Evolutionary conservation across 2,329 filamentous ascomycete species (phyloP).

Genomic region (Gyromitra esculenta): DNA sequence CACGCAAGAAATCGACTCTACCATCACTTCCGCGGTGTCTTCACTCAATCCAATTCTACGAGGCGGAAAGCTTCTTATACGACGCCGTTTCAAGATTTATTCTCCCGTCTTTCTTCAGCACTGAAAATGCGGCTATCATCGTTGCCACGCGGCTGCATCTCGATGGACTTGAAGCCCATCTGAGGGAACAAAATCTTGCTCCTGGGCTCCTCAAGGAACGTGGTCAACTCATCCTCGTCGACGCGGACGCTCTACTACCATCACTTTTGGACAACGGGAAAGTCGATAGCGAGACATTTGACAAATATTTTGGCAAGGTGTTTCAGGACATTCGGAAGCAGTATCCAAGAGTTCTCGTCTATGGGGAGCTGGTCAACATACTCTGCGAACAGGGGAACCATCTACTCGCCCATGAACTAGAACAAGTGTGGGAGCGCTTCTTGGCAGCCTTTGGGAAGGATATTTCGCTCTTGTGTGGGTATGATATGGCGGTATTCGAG

Average conservation of each 20-base stretch:
- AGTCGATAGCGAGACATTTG: constrained; percentile 46
- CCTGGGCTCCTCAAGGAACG: constrained; percentile 54
- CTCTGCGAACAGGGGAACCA: constrained; percentile 53
- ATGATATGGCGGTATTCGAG: constrained; percentile 55
- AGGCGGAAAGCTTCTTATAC: constrained; percentile 52
- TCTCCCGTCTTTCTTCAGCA: constrained; percentile 55
- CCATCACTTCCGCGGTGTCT: constrained; percentile 48
- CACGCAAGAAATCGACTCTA: constrained; percentile 48
- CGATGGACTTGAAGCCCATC: constrained; percentile 53
- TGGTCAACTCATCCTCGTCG: constrained; percentile 52
- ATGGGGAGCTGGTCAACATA: constrained; percentile 55
- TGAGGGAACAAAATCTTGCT: constrained; percentile 54
- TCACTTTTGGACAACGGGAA: constrained; percentile 41
- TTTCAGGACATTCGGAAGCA: constrained; percentile 48
- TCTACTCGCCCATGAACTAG: constrained; percentile 51
- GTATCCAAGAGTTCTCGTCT: constrained; percentile 53
- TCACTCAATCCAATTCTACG: constrained; percentile 55
- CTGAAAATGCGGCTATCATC: constrained; percentile 54
- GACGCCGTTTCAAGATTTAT: constrained; percentile 54
- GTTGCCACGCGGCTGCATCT: constrained; percentile 54
- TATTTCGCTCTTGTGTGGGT: constrained; percentile 53
- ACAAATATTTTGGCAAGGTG: constrained; percentile 51
- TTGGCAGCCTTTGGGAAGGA: constrained; percentile 47
- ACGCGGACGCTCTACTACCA: constrained; percentile 51
- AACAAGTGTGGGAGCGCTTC: constrained; percentile 54